Evolutionary conservation across 2,329 filamentous ascomycete species (phyloP).

Genomic region (Hypoxylon sp.): DNA sequence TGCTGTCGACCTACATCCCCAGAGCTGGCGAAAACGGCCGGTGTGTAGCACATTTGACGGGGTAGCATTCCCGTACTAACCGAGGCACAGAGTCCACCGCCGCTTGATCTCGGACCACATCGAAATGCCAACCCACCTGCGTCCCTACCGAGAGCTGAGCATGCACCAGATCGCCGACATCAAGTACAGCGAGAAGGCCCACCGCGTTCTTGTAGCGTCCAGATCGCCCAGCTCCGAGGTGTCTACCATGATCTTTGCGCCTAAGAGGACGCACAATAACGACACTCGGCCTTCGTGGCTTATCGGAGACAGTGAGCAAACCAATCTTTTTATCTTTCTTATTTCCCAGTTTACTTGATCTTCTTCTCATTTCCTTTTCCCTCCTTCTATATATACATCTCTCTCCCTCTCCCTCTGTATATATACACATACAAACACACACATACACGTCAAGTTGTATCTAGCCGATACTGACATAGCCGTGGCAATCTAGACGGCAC

Average conservation of each 20-base stretch:
- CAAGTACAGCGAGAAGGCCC: slow-evolving; percentile 54
- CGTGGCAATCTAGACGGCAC: background rate
- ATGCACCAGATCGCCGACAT: slow-evolving; percentile 56
- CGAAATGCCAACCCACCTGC: slow-evolving; percentile 1
- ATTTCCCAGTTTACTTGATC: background rate
- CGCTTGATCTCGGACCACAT: slow-evolving; percentile 35
- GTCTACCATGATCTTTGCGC: slow-evolving; percentile 51
- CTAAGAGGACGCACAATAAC: slow-evolving; percentile 42
- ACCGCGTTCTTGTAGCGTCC: slow-evolving; percentile 54
- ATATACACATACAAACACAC: too few species aligned
- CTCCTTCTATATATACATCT: too few species aligned
- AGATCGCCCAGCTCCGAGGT: slow-evolving; percentile 44
- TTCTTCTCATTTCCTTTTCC: background rate
- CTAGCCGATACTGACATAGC: background rate
- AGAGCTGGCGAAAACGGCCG: slow-evolving; percentile 51
- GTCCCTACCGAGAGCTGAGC: slow-evolving; percentile 46
- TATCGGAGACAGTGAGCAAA: slow-evolving; percentile 38
- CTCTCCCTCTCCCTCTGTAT: too few species aligned
- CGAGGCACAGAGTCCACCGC: slow-evolving; percentile 33
- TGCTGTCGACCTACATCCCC: slow-evolving; percentile 54
- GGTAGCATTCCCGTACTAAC: background rate
- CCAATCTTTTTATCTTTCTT: background rate
- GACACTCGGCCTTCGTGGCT: slow-evolving; percentile 49
- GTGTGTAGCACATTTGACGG: slow-evolving; percentile 41
- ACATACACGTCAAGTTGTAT: too few species aligned